Evolutionary conservation across 805 yeast genomes (phyloP), one percentile per base, ranked within the genome.

Genomic region (Ogataea wickerhamii): DNA sequence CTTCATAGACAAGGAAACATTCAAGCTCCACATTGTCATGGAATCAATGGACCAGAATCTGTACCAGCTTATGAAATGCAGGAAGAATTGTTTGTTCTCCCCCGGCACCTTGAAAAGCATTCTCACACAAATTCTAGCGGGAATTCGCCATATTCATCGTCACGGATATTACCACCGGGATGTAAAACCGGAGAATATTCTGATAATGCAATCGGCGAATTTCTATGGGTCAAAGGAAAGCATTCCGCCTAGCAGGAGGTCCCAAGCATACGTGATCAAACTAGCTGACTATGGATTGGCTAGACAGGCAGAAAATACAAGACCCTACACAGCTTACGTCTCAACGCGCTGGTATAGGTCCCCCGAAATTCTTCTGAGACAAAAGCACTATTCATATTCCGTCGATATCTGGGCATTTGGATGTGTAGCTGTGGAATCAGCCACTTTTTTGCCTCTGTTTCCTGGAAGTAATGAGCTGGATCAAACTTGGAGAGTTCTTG

Each of bases 391-490:
- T 53, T 74, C 87, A 0, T 73, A 63, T 44, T 87, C 93, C 2
- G 73, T 82, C 25, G 95, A 85, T 63, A 74, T 85, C 23, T 85
- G 95, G 95, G 91, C 94, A 0, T 85, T 84, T 67, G 95, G 88
- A 2, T 73, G 80, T 30, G 87, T 85, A 26, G 87, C 85, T 2
- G 75, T 76, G 5, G 95, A 85, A 55, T 68, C 79, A 30, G 83
- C 86, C 17, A 78, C 78, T 30, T 78, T 84, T 50, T 57, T 70
- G 25, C 96, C 98, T 1, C 66, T 89, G 23, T 86, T 91, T 53
- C 94, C 96, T 0, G 98, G 98, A 0, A 56, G 70, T 12, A 74
- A 80, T 55, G 93, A 85, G 54, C 52, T 80, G 34, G 95, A 89
- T 54, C 97, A 89, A 65, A 71, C 81, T 10, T 73, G 78, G 73